Base-by-base conservation (phyloP, 2,329 filamentous ascomycete species). In the Atkinsonella texensis region DNA sequence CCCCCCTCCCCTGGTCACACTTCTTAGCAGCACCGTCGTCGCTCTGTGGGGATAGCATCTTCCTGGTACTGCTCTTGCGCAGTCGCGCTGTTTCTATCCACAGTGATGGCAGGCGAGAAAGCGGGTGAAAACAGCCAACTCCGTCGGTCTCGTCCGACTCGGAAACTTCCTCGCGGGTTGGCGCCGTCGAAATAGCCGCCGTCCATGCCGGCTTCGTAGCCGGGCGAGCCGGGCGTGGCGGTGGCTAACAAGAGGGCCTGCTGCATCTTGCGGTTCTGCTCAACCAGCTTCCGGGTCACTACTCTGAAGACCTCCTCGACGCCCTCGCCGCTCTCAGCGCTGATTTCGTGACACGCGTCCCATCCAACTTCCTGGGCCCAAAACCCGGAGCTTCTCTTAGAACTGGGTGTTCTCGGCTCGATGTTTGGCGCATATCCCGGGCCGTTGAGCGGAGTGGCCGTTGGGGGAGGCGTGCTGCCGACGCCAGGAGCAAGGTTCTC, bases 321-420 rank as follows among this genome's bases (percentile, higher is more conserved):
- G 17, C 91, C 91, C 72, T 96, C 90, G 52, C 90, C 90, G 62
- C 85, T 89, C 73, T 94, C 91, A 46, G 91, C 90, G 59, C 84
- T 90, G 63, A 98, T 91, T 71, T 98, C 93, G 68, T 97, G 93
- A 66, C 91, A 97, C 56, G 89, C 94, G 62, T 96, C 90, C 90
- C 91, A 97, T 49, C 90, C 89, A 6, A 89, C 83, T 63, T 96
- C 90, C 65, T 93, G 87, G 20, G 85, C 89, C 90, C 90, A 96
- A 69, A 89, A 88, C 1, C 85, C 85, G 39, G 80, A 85, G 61
- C 80, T 85, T 42, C 81, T 74, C 65, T 84, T 84, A 46, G 77
- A 81, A 59, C 74, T 77, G 44, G 80, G 80, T 56, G 75, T 81
- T 51, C 78, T 74, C 12, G 78, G 77, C 57, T 82, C 79, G 52